Evolutionary conservation across 75 land plant species (phyloP), one percentile per base, ranked within the genome.

Genomic region (Cunninghamia lanceolata): DNA sequence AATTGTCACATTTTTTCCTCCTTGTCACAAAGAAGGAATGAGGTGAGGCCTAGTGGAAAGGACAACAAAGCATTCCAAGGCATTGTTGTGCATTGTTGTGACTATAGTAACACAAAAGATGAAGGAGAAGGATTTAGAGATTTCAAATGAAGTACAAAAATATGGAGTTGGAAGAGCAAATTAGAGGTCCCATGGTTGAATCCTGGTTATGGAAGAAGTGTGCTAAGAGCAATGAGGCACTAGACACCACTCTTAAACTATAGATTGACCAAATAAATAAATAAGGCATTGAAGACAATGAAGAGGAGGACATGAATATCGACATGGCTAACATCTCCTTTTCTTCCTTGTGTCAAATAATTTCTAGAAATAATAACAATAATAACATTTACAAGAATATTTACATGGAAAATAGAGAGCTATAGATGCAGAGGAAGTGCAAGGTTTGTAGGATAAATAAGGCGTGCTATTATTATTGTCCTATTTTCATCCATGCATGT

Each of bases 401-500:
- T 7, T 35, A 38, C n/a, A 38, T 38, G 81, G 86, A 30, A 78
- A 71, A 43, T 19, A 85, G 84, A 39, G 50, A 80, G 17, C 36
- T 28, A 46, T 63, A 66, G 28, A 52, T 30, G 45, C 70, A 70
- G 85, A 83, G 89, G 82, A 80, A 32, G 3, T 92, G 93, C 86
- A 82, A 83, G 87, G 63, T 52, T 4, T 94, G 96, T 83, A 90
- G 90, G 85, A 84, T 71, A 53, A 40, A 75, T 39, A 92, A 93
- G 75, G 82, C 91, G 32, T 59, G 89, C 54, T 94, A 42, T 86
- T 94, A 83, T 15, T 93, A 82, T 70, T 93, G 86, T 94, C 96
- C 42, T 94, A 94, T 88, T 47, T 93, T 84, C 96, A 94, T 81
- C 89, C 93, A 2, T 94, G 96, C 89, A 77, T 92, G 19, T 94